Evolutionary conservation across 225 moss, liverwort and hornwort species (phyloP).

Genomic region (Ulota crispa): DNA sequence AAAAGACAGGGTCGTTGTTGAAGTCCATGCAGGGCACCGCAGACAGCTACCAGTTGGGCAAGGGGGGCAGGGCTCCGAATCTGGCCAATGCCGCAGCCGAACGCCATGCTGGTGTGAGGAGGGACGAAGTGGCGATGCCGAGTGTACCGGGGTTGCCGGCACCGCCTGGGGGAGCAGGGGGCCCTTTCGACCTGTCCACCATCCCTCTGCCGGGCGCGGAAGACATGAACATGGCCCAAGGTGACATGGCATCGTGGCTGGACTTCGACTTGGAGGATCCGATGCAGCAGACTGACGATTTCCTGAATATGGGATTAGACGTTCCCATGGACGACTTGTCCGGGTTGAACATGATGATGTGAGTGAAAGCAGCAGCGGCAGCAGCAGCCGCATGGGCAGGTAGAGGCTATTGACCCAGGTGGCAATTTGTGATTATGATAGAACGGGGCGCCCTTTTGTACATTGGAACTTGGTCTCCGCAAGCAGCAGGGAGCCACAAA

Average conservation of each 20-base stretch:
- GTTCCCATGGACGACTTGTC: constrained; percentile 93
- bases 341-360: constrained; percentile 87
- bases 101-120: constrained; percentile 13
- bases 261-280: constrained; percentile 80
- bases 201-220: constrained; percentile 79
- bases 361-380: constrained; percentile 23
- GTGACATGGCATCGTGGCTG: constrained; percentile 74
- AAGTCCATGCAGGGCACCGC: constrained; percentile 71
- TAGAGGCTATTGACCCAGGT: constrained; percentile 18
- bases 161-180: constrained; percentile 35
- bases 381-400: constrained; percentile 3
- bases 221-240: constrained; percentile 61
- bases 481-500: constrained; percentile 14
- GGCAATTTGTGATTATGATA: constrained; percentile 25
- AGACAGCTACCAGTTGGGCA: constrained; percentile 32
- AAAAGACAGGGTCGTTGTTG: constrained; percentile 71
- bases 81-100: constrained; percentile 2
- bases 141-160: constrained; percentile 33
- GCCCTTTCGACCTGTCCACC: constrained; percentile 69
- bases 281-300: constrained; percentile 57
- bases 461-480: constrained; percentile 30
- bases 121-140: constrained; percentile 15
- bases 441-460: constrained; percentile 34
- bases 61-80: constrained; percentile 46
- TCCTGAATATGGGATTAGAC: constrained; percentile 70